Evolutionary conservation across 106 monocot genomes (phyloP).

Genomic region (Gastrodia elata): DNA sequence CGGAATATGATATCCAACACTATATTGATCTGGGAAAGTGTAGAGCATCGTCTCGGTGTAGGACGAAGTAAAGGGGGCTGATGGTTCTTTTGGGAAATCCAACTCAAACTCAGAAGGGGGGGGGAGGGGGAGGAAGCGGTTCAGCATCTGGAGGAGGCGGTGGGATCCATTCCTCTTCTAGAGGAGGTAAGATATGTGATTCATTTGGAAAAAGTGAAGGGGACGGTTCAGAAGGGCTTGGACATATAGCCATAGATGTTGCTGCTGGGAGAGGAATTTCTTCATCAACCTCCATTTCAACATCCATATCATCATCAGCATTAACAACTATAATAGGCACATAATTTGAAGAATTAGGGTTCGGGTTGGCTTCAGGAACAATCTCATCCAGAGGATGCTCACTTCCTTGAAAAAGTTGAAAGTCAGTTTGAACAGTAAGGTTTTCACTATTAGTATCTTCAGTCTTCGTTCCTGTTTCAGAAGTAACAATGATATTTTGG

Average conservation of each 20-base stretch:
- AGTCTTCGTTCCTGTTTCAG: background rate
- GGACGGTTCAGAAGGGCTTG: slow-evolving; percentile 4
- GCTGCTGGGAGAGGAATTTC: slow-evolving; percentile 24
- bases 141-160: slow-evolving; percentile 81
- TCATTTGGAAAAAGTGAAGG: slow-evolving; percentile 31
- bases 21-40: slow-evolving; percentile 52
- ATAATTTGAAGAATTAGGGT: background rate
- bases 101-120: slow-evolving; percentile 31
- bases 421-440: background rate
- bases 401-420: slow-evolving; percentile 1
- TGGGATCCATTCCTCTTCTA: slow-evolving; percentile 82
- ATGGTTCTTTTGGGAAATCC: slow-evolving; percentile 42
- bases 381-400: slow-evolving; percentile 10
- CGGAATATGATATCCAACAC: slow-evolving; percentile 31
- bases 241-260: slow-evolving; percentile 3
- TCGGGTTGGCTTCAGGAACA: slow-evolving; percentile 1
- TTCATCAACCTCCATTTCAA: slow-evolving; percentile 99
- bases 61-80: slow-evolving; percentile 20
- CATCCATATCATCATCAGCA: slow-evolving; percentile 72
- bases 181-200: slow-evolving; percentile 38
- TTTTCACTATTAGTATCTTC: slow-evolving; percentile 9
- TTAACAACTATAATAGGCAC: slow-evolving; percentile 17
- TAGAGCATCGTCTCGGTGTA: slow-evolving; percentile 19
- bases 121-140: slow-evolving; percentile 65
- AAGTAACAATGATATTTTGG: background rate